phyloP scores from a whole-genome alignment of 805 yeast species.

The Yamadazyma endophytica region DNA sequence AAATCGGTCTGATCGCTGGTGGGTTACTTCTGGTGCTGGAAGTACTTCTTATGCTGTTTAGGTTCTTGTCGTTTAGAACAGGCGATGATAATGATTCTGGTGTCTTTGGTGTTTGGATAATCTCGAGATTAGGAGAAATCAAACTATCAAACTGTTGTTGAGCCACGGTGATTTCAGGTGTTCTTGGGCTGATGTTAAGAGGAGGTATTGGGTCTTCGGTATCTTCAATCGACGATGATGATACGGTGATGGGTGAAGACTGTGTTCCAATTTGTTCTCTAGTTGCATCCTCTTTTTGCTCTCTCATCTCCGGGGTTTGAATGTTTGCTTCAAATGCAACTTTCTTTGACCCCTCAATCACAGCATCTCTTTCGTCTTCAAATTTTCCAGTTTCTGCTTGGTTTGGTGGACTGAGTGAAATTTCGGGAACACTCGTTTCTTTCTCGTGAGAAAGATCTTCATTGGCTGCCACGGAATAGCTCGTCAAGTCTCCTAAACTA shows the following conservation, averaged over 20 bases:
- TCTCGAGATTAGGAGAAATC: conserved; percentile 9
- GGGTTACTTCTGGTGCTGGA: conserved; percentile 2
- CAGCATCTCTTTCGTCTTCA: too few species aligned
- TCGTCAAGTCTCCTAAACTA: too few species aligned
- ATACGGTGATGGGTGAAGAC: conserved; percentile 10
- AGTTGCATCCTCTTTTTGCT: too few species aligned
- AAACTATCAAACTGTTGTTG: conserved; percentile 10
- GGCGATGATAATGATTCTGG: conserved; percentile 8
- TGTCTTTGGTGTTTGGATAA: conserved; percentile 4
- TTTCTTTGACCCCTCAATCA: too few species aligned
- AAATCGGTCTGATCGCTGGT: conserved; percentile 33
- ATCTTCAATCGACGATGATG: conserved; percentile 11
- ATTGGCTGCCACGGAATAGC: too few species aligned
- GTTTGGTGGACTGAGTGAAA: too few species aligned
- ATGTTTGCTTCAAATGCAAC: too few species aligned
- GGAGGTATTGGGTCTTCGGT: conserved; percentile 12
- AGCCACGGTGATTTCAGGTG: conserved; percentile 10
- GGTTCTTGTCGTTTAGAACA: conserved; percentile 5
- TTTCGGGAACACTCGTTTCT: too few species aligned
- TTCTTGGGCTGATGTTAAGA: conserved; percentile 6
- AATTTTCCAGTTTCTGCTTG: too few species aligned
- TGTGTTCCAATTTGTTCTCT: conserved; percentile 1
- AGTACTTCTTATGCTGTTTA: conserved; percentile 2
- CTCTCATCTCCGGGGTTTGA: too few species aligned
- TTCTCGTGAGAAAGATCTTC: too few species aligned